Percentiles rank a stretch among this genome's conserved stretches.
These are phyloP conservation scores for Rhizoctonia solani DNA, from an alignment of 1,284 basidiomycete genomes.

Conservation along the genomic window DNA sequence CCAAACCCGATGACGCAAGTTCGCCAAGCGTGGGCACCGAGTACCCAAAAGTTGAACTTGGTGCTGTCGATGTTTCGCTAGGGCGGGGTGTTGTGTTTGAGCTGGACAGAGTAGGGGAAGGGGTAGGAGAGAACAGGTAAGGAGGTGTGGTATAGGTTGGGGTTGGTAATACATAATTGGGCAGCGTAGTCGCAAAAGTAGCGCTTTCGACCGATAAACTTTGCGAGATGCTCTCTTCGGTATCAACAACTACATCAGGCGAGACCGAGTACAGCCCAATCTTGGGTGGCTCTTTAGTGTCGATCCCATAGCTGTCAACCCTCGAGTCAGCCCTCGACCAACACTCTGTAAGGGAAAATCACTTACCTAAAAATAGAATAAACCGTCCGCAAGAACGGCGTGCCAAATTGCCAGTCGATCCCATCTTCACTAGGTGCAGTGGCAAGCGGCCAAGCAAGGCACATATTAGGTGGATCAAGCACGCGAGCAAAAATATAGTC, in stretches of 20 bases:
- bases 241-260: conserved; percentile 48
- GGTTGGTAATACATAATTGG: conserved; percentile 72
- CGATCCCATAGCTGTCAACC: conserved; percentile 66
- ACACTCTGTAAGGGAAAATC: neutral
- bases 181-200: conserved; percentile 69
- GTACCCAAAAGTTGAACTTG: conserved; percentile 27
- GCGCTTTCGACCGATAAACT: conserved; percentile 66
- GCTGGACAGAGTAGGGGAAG: conserved; percentile 51
- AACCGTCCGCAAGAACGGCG: conserved; percentile 76
- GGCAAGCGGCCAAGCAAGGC: conserved; percentile 81
- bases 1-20: neutral
- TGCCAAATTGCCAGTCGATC: conserved; percentile 88
- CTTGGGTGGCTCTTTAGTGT: conserved; percentile 68
- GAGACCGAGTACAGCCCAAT: conserved; percentile 69
- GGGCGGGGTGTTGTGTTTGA: neutral
- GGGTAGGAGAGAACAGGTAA: conserved; percentile 57
- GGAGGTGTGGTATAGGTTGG: conserved; percentile 66
- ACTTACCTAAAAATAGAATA: conserved; percentile 79
- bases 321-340: neutral
- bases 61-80: neutral
- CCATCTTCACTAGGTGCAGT: conserved; percentile 69
- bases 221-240: conserved; percentile 53
- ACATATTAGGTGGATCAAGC: conserved; percentile 65
- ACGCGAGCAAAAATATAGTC: conserved; percentile 83
- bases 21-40: conserved; percentile 22